These are phyloP conservation scores for Porphyrellus cyaneotinctus DNA, from an alignment of 768 basidiomycete species.

Conservation along the genomic window DNA sequence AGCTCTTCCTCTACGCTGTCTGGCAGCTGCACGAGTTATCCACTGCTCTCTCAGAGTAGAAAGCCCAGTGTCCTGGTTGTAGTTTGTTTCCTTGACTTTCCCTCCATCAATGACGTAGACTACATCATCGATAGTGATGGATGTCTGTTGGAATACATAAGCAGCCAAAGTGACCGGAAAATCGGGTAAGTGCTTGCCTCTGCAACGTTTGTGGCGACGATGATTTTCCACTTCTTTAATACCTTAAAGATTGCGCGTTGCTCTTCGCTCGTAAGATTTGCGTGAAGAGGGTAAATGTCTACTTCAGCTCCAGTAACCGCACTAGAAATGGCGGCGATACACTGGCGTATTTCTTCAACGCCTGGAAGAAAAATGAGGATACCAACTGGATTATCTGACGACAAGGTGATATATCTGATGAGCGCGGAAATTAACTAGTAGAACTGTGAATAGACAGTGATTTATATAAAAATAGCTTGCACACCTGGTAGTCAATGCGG, in stretches of 20 bases:
- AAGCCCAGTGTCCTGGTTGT: slow-evolving; percentile 66
- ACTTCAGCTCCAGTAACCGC: slow-evolving; percentile 31
- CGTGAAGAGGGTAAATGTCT: slow-evolving; percentile 77
- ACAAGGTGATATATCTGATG: slow-evolving; percentile 57
- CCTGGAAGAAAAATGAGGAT: slow-evolving; percentile 90
- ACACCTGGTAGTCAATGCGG: slow-evolving; percentile 70
- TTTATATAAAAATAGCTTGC: background rate
- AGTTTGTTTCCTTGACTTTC: slow-evolving; percentile 78
- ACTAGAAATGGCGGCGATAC: slow-evolving; percentile 55
- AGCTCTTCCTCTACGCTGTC: slow-evolving; percentile 85
- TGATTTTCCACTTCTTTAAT: slow-evolving; percentile 70
- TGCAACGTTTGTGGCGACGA: slow-evolving; percentile 89
- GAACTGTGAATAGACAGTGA: background rate
- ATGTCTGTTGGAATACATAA: slow-evolving; percentile 50
- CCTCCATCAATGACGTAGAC: slow-evolving; percentile 82
- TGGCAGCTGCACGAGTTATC: slow-evolving; percentile 72
- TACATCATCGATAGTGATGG: slow-evolving; percentile 88
- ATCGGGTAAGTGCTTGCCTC: slow-evolving; percentile 48
- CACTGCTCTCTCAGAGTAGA: slow-evolving; percentile 76
- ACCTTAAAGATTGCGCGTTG: slow-evolving; percentile 73
- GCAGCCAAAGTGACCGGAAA: background rate
- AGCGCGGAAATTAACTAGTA: slow-evolving; percentile 61
- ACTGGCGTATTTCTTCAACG: slow-evolving; percentile 80
- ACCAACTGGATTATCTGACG: slow-evolving; percentile 47
- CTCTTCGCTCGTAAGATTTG: slow-evolving; percentile 81